Base-by-base conservation (phyloP, 2,329 filamentous ascomycete genomes). In the Sporothrix euskadiensis region DNA sequence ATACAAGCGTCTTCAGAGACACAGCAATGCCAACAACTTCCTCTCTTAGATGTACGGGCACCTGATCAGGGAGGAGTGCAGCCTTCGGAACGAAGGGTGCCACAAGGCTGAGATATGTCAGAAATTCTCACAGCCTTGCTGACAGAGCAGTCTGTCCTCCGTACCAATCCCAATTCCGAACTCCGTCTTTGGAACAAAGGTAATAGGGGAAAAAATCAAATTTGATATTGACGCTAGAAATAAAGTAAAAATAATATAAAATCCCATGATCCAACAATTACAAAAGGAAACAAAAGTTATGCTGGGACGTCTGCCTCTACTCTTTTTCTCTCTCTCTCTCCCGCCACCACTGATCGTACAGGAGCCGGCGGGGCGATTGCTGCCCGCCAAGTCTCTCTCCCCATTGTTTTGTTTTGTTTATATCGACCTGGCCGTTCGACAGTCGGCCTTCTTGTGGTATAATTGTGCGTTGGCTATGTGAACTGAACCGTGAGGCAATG, bases 291-390 rank as follows among this genome's bases (percentile, higher is more conserved):
- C 19, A 3, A 8, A 3, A 8, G 19, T 35, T 35, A 14, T 52
- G 65, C 44, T 22, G 65, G 44, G 47, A 32, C 2, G 3, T 52
- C 44, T 19, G 39, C 41, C 39, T 66, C 39, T 22, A 32, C 22
- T 9, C 3, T 47, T 26, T 14, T 47, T 5, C 22, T 41, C 19
- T 35, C 35, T 35, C 19, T 19, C 1, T 26, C 39, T 35, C 35
- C 44, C 44, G 35, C 65, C 65, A 8, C 39, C n/a, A 22, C 26
- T 68, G 65, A 52, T 68, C 65, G 65, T 68, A 68, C 65, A 66
- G 16, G 22, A 47, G 39, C 39, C 12, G n/a, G 14, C 39, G 16
- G 22, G 30, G 22, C 39, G 16, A 30, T 1, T 12, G 10, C 39
- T 26, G 61, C n/a, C 14, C 12, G 61, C 22, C 39, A 9, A 12